Evolutionary conservation across 495 filamentous ascomycete genomes (phyloP).

Genomic region (Tuber microsphaerosporum): DNA sequence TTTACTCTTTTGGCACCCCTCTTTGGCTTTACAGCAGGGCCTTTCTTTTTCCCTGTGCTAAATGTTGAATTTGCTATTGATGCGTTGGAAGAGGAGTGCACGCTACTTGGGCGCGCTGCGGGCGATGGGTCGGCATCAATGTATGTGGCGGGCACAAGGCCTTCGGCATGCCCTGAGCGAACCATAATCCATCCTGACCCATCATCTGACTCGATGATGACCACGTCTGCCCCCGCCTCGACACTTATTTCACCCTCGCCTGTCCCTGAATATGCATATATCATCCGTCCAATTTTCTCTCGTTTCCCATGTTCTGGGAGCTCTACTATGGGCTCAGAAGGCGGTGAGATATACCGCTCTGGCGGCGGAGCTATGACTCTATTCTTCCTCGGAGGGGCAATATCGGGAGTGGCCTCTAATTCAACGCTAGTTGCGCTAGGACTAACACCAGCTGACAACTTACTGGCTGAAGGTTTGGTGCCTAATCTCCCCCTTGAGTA

Average conservation of each 20-base stretch:
- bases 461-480: neutral
- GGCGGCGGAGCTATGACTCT: slow-evolving; percentile 83
- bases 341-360: slow-evolving; percentile 61
- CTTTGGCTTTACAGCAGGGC: slow-evolving; percentile 84
- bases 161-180: slow-evolving; percentile 59
- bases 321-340: slow-evolving; percentile 44
- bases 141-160: slow-evolving; percentile 81
- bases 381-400: slow-evolving; percentile 47
- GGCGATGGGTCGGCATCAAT: slow-evolving; percentile 49
- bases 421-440: slow-evolving; percentile 39
- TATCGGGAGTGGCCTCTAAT: slow-evolving; percentile 17
- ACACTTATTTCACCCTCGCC: slow-evolving; percentile 75
- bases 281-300: slow-evolving; percentile 65
- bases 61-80: slow-evolving; percentile 28
- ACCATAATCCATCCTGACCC: slow-evolving; percentile 88
- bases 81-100: slow-evolving; percentile 55
- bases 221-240: slow-evolving; percentile 65
- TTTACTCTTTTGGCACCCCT: slow-evolving; percentile 91
- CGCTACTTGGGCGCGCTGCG: slow-evolving; percentile 41
- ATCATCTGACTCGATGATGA: slow-evolving; percentile 80
- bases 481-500: slow-evolving; percentile 52
- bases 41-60: slow-evolving; percentile 66
- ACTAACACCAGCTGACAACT: slow-evolving; percentile 32
- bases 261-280: slow-evolving; percentile 74
- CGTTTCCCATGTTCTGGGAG: slow-evolving; percentile 47